Percentiles rank a stretch among this genome's conserved stretches.
Evolutionary conservation across 2,329 filamentous ascomycete genomes (phyloP).

Genomic region (Fusarium bulbicola): DNA sequence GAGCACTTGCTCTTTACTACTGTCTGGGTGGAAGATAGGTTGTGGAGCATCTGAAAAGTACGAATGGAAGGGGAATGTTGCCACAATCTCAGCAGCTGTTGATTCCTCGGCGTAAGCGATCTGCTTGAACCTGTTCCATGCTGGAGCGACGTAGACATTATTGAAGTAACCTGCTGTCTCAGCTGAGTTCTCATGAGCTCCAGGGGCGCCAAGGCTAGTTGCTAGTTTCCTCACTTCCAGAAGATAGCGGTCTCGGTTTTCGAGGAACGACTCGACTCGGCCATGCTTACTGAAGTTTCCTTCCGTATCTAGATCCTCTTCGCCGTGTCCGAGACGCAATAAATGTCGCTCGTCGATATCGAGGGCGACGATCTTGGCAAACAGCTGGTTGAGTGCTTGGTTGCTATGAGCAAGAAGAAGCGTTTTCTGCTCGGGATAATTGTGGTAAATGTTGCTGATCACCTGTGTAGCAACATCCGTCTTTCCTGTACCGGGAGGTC

Average conservation of each 20-base stretch:
- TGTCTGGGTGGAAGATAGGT: constrained; percentile 77
- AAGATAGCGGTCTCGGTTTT: constrained; percentile 82
- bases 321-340: constrained; percentile 90
- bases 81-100: constrained; percentile 69
- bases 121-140: constrained; percentile 84
- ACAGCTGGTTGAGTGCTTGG: constrained; percentile 95
- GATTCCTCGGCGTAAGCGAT: constrained; percentile 63
- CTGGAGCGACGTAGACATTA: constrained; percentile 86
- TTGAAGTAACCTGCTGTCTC: constrained; percentile 98
- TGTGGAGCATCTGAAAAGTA: constrained; percentile 92
- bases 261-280: constrained; percentile 92
- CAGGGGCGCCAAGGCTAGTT: constrained; percentile 83
- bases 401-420: constrained; percentile 96
- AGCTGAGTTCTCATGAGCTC: constrained; percentile 94
- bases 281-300: constrained; percentile 93
- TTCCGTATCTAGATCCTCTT: constrained; percentile 90
- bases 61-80: constrained; percentile 84
- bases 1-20: constrained; percentile 71
- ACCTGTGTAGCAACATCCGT: constrained; percentile 99
- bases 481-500: constrained; percentile 95
- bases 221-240: constrained; percentile 88
- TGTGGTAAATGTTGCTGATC: constrained; percentile 98
- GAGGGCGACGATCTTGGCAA: constrained; percentile 95
- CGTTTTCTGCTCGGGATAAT: constrained; percentile 92
- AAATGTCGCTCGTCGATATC: constrained; percentile 97